These are phyloP conservation scores for Discostella pseudostelligera DNA, from an alignment of 108 stramenopile genomes.

Conservation along the genomic window DNA sequence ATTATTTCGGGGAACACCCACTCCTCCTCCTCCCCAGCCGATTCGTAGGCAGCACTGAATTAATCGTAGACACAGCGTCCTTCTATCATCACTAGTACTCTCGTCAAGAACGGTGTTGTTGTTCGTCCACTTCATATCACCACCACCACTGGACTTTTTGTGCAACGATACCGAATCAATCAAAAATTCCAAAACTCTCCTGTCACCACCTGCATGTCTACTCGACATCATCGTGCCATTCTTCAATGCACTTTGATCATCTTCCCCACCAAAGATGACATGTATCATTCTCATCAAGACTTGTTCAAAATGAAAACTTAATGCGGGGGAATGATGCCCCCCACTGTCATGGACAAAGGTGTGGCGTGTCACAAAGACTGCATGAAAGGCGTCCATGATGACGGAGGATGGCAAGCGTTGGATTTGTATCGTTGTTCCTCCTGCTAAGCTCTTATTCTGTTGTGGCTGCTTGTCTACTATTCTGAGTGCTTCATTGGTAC, in stretches of 20 bases:
- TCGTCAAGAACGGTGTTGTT: slow-evolving; percentile 2
- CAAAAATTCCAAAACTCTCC: slow-evolving; percentile 70
- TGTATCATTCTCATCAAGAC: slow-evolving; percentile 64
- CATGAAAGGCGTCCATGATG: slow-evolving; percentile 74
- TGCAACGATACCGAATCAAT: slow-evolving; percentile 56
- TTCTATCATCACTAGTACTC: slow-evolving; percentile 55
- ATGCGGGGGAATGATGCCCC: slow-evolving; percentile 65
- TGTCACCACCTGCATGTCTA: slow-evolving; percentile 21
- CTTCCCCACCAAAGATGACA: slow-evolving; percentile 52
- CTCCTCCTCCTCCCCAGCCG: no score
- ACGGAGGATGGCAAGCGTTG: slow-evolving; percentile 29
- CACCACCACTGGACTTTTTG: slow-evolving; percentile 34
- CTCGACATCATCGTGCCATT: slow-evolving; percentile 21
- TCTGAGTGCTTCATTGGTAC: not conserved
- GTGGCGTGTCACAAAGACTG: slow-evolving; percentile 78
- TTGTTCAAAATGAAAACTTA: slow-evolving; percentile 83
- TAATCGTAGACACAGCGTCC: slow-evolving; percentile 73
- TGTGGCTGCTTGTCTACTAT: not conserved
- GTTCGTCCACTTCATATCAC: slow-evolving; percentile 40
- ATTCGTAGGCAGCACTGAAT: slow-evolving; percentile 53
- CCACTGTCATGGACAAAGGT: slow-evolving; percentile 56
- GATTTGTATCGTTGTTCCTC: slow-evolving; percentile 6
- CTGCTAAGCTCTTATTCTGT: slow-evolving; percentile 3
- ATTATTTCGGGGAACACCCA: slow-evolving; percentile 6
- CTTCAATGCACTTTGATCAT: slow-evolving; percentile 27